Percentiles rank a stretch among this genome's conserved stretches.
Conservation (phyloP, 179 eudicot species). For the Amaranthus tricolor region DNA sequence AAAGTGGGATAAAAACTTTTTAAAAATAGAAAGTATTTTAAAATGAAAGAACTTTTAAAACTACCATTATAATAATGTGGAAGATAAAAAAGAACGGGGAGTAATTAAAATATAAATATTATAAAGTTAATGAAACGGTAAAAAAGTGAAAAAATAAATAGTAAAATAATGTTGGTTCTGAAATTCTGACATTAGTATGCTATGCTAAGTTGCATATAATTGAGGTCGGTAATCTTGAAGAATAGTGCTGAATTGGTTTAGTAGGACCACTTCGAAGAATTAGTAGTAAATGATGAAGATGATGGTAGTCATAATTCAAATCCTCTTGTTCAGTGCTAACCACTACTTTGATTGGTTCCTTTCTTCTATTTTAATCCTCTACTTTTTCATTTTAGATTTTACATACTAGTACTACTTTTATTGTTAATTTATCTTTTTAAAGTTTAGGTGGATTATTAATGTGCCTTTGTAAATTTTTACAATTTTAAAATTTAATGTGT, state of each 20-base stretch:
- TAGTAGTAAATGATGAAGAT: constrained; percentile 23
- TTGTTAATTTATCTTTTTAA: not conserved
- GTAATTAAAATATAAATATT: not conserved
- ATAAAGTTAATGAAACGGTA: not conserved
- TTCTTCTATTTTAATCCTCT: constrained; percentile 31
- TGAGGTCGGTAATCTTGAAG: constrained; percentile 14
- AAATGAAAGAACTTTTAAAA: too few species aligned
- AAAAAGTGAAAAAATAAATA: not conserved
- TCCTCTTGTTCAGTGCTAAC: constrained; percentile 33
- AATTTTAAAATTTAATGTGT: too few species aligned
- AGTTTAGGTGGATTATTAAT: not conserved
- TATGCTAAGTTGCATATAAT: constrained; percentile 19
- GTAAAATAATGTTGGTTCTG: constrained; percentile 17
- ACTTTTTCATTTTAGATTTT: constrained; percentile 14
- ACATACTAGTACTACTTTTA: not conserved
- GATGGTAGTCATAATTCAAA: constrained; percentile 7
- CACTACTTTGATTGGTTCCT: constrained; percentile 32
- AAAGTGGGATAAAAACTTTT: too few species aligned
- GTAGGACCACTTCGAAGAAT: constrained; percentile 31
- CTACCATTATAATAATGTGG: too few species aligned
- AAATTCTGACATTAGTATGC: constrained; percentile 16
- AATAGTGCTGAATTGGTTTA: not conserved
- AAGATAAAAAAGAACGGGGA: not conserved
- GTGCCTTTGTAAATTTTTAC: too few species aligned
- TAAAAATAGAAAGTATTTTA: too few species aligned